These are phyloP conservation scores for Zygnema cylindricum DNA, from an alignment of 139 green algal species.

Conservation along the genomic window DNA sequence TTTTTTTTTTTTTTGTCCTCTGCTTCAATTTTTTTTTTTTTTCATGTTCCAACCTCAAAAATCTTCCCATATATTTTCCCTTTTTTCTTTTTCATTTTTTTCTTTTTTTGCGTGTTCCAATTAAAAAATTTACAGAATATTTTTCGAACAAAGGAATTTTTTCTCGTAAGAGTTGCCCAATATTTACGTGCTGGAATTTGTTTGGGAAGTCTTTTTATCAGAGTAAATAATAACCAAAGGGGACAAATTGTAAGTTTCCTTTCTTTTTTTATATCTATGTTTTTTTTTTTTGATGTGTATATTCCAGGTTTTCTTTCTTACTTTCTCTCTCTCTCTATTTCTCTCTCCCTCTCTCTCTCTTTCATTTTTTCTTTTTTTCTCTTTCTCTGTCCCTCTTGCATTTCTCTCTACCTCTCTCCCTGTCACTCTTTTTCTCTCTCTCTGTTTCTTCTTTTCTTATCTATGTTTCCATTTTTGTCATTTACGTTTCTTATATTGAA, in stretches of 20 bases:
- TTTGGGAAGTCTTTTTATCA: conserved; percentile 52
- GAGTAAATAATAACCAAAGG: conserved; percentile 9
- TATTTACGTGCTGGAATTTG: conserved; percentile 14
- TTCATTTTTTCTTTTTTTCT: too few relatives aligned
- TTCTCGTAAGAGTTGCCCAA: conserved; percentile 52
- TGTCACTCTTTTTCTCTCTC: too few relatives aligned
- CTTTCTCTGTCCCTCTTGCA: too few relatives aligned
- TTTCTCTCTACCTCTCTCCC: too few relatives aligned
- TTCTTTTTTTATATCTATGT: neutral
- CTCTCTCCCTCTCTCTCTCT: too few relatives aligned
- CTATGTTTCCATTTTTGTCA: too few relatives aligned
- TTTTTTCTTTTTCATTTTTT: neutral
- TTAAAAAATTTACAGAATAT: too few relatives aligned
- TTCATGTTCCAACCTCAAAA: neutral
- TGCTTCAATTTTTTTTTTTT: neutral
- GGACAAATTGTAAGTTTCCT: conserved; percentile 11
- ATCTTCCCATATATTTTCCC: neutral
- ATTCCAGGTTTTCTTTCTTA: too few relatives aligned
- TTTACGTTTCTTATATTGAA: neutral
- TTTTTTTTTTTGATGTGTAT: neutral
- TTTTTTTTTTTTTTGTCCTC: too few relatives aligned
- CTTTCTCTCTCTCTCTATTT: too few relatives aligned
- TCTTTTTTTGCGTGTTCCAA: too few relatives aligned
- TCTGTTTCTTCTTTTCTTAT: too few relatives aligned
- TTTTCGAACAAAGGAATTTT: conserved; percentile 63